phyloP scores from a whole-genome alignment of 2,329 filamentous ascomycete genomes.

The Paramyrothecium sp. region DNA sequence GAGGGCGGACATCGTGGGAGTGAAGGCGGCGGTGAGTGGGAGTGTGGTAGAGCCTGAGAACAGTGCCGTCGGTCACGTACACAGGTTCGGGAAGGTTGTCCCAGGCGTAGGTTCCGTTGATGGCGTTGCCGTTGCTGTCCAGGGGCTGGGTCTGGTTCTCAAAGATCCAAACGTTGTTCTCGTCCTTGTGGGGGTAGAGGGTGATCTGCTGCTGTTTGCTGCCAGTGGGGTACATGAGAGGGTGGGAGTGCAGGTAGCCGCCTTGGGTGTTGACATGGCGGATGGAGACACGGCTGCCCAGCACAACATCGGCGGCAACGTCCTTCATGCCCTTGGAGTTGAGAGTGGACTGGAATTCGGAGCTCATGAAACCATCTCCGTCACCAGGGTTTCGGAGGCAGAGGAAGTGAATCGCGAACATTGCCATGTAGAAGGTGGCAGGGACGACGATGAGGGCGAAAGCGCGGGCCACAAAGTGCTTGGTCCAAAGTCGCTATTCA shows the following conservation, averaged over 20 bases:
- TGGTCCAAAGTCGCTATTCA: slow-evolving; percentile 72
- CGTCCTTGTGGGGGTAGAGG: slow-evolving; percentile 97
- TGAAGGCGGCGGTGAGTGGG: slow-evolving; percentile 87
- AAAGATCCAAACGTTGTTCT: slow-evolving; percentile 92
- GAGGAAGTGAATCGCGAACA: slow-evolving; percentile 96
- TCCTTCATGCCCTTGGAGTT: slow-evolving; percentile 97
- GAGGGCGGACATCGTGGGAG: slow-evolving; percentile 89
- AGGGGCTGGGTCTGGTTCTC: slow-evolving; percentile 96
- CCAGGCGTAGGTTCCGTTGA: slow-evolving; percentile 84
- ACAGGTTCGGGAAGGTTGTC: slow-evolving; percentile 64
- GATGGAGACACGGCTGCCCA: slow-evolving; percentile 81
- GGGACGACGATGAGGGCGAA: slow-evolving; percentile 94
- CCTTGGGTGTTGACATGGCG: slow-evolving; percentile 97
- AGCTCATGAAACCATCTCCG: slow-evolving; percentile 99
- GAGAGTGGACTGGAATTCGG: slow-evolving; percentile 95
- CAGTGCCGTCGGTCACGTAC: slow-evolving; percentile 75
- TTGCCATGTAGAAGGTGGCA: slow-evolving; percentile 85
- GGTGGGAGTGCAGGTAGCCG: slow-evolving; percentile 94
- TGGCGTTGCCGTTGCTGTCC: slow-evolving; percentile 68
- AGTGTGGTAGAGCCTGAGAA: slow-evolving; percentile 80
- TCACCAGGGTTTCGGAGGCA: slow-evolving; percentile 94
- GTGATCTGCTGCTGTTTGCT: slow-evolving; percentile 99
- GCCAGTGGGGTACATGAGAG: slow-evolving; percentile 94
- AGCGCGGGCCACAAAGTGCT: slow-evolving; percentile 86
- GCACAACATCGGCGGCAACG: slow-evolving; percentile 85